phyloP scores from a whole-genome alignment of 2,329 filamentous ascomycete genomes.

The Microcyclospora tardicrescens region DNA sequence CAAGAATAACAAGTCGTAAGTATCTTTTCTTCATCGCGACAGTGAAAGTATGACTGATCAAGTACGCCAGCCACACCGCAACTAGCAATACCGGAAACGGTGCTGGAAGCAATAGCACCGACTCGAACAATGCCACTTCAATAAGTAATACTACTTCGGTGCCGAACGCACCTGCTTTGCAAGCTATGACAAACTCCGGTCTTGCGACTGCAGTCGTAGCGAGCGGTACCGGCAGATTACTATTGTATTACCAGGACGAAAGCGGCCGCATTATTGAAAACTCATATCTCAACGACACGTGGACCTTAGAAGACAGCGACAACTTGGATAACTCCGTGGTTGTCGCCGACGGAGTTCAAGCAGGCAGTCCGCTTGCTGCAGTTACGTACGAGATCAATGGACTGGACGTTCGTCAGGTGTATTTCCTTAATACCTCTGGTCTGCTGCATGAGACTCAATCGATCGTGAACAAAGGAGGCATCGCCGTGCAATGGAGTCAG shows the following conservation, averaged over 20 bases:
- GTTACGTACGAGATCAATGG: constrained; percentile 5
- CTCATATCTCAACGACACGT: constrained; percentile 4
- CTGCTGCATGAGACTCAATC: background rate
- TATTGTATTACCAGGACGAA: constrained; percentile 7
- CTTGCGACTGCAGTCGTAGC: constrained; percentile 4
- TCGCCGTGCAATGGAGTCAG: no score
- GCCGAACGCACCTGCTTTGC: background rate
- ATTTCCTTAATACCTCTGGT: constrained; percentile 6
- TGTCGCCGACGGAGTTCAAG: constrained; percentile 1
- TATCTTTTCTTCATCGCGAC: no score
- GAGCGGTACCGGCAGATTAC: constrained; percentile 1
- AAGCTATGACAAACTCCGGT: constrained; percentile 6
- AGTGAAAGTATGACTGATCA: no score
- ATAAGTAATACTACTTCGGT: background rate
- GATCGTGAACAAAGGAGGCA: no score
- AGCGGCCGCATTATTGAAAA: constrained; percentile 7
- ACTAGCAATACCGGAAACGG: no score
- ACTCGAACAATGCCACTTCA: constrained; percentile 1
- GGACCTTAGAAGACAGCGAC: constrained; percentile 3
- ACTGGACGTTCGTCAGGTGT: constrained; percentile 6
- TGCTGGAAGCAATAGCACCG: no score
- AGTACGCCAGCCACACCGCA: no score
- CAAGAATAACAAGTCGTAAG: background rate
- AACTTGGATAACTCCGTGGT: constrained; percentile 5
- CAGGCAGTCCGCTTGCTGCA: constrained; percentile 7